Conservation (phyloP, 2,329 filamentous ascomycete species). For the Fusarium siculi region DNA sequence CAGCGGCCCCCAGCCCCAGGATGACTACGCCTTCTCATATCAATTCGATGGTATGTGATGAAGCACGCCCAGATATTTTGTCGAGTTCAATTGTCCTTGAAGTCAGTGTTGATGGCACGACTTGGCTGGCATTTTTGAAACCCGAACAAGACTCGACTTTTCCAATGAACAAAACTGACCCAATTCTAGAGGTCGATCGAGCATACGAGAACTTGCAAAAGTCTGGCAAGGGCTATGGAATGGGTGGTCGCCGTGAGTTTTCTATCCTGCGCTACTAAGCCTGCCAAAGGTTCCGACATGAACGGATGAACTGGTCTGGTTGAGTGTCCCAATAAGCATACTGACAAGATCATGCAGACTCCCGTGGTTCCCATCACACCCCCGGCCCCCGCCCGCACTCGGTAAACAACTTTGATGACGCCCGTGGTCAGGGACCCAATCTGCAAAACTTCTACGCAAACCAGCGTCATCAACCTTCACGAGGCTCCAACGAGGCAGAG, state of each 20-base stretch:
- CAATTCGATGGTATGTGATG: conserved; percentile 85
- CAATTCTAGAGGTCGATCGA: conserved; percentile 84
- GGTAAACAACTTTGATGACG: conserved; percentile 82
- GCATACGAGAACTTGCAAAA: conserved; percentile 96
- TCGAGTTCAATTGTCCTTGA: background rate
- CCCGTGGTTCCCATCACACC: conserved; percentile 72
- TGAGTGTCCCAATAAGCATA: conserved; percentile 21
- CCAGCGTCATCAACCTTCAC: conserved; percentile 88
- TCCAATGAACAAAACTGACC: conserved; percentile 6
- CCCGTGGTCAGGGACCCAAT: conserved; percentile 76
- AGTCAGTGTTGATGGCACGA: background rate
- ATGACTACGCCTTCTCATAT: conserved; percentile 84
- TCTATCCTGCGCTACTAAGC: conserved; percentile 45
- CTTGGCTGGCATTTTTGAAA: background rate
- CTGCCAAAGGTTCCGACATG: conserved; percentile 24
- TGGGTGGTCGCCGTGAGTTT: conserved; percentile 83
- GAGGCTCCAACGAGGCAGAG: conserved; percentile 90
- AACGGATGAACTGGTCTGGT: conserved; percentile 29
- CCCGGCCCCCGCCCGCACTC: conserved; percentile 81
- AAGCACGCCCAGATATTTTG: background rate
- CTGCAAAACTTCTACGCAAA: conserved; percentile 94
- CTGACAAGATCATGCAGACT: conserved; percentile 64
- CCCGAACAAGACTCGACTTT: background rate
- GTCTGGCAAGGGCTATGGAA: conserved; percentile 90
- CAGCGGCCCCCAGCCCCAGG: conserved; percentile 77